Evolutionary conservation across 352 stramenopile genomes (phyloP), one percentile per base, ranked within the genome.

Genomic region (Blastocystis sp.): DNA sequence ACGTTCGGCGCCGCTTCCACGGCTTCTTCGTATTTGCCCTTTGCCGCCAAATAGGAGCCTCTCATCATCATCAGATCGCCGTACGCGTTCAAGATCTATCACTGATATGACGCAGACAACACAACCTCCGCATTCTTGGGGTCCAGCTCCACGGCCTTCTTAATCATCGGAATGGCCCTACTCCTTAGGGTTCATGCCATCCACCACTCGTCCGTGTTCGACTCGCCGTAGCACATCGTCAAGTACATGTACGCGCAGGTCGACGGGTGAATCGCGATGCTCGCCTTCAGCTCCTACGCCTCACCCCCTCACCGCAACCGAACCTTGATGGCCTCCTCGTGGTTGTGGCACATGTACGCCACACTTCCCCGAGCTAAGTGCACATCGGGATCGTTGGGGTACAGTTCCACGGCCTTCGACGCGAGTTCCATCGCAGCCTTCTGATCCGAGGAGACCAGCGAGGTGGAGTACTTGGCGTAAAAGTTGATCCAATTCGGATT

Each of bases 401-500:
- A 79, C 48, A 56, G 59, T n/a, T 79, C 41, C n/a, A 79, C 69
- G 7, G n/a, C 69, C 34, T 28, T n/a, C 23, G 21, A 38, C 23
- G 69, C 21, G 19, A 79, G 14, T 28, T 43, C 21, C 45, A 79
- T 59, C 28, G 69, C 69, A 5, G 4, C 71, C 23, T 81, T 45
- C 2, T 14, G n/a, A 41, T 81, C 71, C 23, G 41, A 21, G 10
- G 23, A 41, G 2, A 81, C 43, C 56, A 81, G n/a, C 0, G 40
- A 56, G 2, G 23, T 41, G 1, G 48, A 14, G 60, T 81, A 81
- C 40, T 81, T 81, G 3, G 56, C 53, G 56, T 81, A 81, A 21
- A 64, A 81, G 43, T 81, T 81, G 2, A 64, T 21, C 71, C 71
- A 81, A 64, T 64, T 81, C 10, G 48, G 52, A 19, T 81, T 17